These are phyloP conservation scores for Nicotiana otophora DNA, from an alignment of 257 asterid genomes.

Conservation along the genomic window DNA sequence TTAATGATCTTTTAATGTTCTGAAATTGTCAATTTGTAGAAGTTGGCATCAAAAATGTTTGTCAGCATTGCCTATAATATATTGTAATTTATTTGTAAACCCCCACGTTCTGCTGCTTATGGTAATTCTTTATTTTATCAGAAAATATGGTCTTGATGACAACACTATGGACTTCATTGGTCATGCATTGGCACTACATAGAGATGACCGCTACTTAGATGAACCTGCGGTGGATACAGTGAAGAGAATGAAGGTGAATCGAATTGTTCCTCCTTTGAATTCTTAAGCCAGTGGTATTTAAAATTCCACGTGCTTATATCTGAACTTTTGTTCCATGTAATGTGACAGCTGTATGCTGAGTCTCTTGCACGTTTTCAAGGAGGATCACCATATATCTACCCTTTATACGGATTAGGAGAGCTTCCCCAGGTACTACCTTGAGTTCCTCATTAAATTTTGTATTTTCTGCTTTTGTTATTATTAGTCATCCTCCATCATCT, in stretches of 20 bases:
- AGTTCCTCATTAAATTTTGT: neutral
- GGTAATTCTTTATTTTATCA: constrained; percentile 21
- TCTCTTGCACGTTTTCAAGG: constrained; percentile 88
- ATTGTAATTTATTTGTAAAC: neutral
- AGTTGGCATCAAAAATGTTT: neutral
- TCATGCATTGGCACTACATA: constrained; percentile 78
- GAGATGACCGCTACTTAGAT: constrained; percentile 74
- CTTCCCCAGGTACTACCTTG: constrained; percentile 70
- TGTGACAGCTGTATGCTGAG: constrained; percentile 71
- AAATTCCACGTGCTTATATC: constrained; percentile 1
- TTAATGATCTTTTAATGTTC: neutral
- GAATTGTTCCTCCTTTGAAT: neutral
- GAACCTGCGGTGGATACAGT: constrained; percentile 86
- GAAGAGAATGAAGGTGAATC: constrained; percentile 71
- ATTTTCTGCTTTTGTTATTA: neutral
- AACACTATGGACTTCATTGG: constrained; percentile 86
- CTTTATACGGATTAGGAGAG: constrained; percentile 90
- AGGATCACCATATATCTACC: constrained; percentile 93
- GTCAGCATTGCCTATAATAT: neutral
- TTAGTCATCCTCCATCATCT: neutral
- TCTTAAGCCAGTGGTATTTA: neutral
- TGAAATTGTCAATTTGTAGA: neutral
- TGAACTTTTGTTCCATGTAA: neutral
- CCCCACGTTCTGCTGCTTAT: neutral
- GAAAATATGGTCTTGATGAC: constrained; percentile 88